Percentiles rank a stretch among this genome's conserved stretches.
phyloP scores from a whole-genome alignment of 345 rosid species.

The Physaria fendleri region DNA sequence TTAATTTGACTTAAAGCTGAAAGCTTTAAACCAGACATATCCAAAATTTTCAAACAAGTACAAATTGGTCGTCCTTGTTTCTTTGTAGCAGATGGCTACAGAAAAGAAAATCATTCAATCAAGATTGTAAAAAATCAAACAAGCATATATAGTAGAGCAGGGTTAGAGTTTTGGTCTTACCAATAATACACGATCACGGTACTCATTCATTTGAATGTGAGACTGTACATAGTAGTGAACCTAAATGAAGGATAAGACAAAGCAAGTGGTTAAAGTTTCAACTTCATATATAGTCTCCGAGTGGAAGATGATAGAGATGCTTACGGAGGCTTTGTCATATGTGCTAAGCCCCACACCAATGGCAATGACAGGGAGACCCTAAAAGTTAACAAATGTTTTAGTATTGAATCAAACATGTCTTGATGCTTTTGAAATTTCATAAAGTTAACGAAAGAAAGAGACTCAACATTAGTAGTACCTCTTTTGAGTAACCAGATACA shows the following conservation, averaged over 20 bases:
- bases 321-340: conserved; percentile 92
- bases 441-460: not conserved
- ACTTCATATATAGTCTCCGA: not conserved
- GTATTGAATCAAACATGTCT: not conserved
- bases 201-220: conserved; percentile 97
- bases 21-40: conserved; percentile 92
- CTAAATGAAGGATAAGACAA: conserved; percentile 36
- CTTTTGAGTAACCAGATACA: conserved; percentile 82
- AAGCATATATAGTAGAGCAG: not conserved
- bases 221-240: conserved; percentile 87
- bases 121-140: not conserved
- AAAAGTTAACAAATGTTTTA: not conserved
- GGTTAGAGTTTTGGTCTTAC: conserved; percentile 32
- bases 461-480: conserved; percentile 49
- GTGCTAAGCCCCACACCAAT: conserved; percentile 88
- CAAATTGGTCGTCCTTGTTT: conserved; percentile 59
- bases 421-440: not conserved
- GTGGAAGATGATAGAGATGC: conserved; percentile 20
- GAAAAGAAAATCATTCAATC: not conserved
- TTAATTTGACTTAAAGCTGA: conserved; percentile 85
- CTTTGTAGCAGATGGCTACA: conserved; percentile 71
- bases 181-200: conserved; percentile 85
- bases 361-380: conserved; percentile 96
- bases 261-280: conserved; percentile 4
- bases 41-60: conserved; percentile 84